Percentiles rank a stretch among this genome's conserved stretches.
Conservation (phyloP, 2,329 filamentous ascomycete species). For the Venturia nashicola region DNA sequence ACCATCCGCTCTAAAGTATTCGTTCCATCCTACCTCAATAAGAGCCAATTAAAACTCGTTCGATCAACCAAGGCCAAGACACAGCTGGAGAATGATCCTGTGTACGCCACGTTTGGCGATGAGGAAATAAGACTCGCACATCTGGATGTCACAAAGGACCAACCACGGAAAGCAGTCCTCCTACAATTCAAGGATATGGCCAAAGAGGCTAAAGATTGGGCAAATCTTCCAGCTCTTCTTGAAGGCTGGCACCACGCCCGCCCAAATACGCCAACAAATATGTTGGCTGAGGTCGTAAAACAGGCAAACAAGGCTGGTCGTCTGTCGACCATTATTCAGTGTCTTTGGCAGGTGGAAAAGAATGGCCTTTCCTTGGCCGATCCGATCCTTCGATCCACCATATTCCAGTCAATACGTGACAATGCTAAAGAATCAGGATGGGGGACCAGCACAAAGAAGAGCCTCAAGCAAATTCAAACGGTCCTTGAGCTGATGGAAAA, state of each 20-base stretch:
- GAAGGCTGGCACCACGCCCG: constrained; percentile 19
- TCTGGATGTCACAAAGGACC: constrained; percentile 19
- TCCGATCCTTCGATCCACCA: constrained; percentile 1
- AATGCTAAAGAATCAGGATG: not conserved
- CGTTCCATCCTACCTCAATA: constrained; percentile 46
- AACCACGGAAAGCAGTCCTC: constrained; percentile 18
- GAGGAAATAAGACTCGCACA: constrained; percentile 25
- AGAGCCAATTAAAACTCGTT: constrained; percentile 41
- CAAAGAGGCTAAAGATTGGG: constrained; percentile 19
- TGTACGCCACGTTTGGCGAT: constrained; percentile 13
- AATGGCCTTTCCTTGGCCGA: constrained; percentile 24
- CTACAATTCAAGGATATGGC: constrained; percentile 18
- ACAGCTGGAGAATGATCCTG: constrained; percentile 8
- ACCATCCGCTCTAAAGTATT: constrained; percentile 47
- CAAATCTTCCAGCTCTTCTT: constrained; percentile 21
- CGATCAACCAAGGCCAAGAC: constrained; percentile 14
- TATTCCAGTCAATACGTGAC: not conserved
- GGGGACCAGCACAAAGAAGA: not conserved
- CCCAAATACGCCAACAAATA: constrained; percentile 12
- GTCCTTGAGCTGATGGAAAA: constrained; percentile 8
- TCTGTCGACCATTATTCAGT: constrained; percentile 19
- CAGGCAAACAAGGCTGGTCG: constrained; percentile 18
- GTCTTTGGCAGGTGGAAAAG: constrained; percentile 18
- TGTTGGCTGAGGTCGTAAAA: constrained; percentile 22
- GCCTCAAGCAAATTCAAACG: not conserved